Base-by-base conservation (phyloP, 2,329 filamentous ascomycete species). In the Colletotrichum euphorbiae region DNA sequence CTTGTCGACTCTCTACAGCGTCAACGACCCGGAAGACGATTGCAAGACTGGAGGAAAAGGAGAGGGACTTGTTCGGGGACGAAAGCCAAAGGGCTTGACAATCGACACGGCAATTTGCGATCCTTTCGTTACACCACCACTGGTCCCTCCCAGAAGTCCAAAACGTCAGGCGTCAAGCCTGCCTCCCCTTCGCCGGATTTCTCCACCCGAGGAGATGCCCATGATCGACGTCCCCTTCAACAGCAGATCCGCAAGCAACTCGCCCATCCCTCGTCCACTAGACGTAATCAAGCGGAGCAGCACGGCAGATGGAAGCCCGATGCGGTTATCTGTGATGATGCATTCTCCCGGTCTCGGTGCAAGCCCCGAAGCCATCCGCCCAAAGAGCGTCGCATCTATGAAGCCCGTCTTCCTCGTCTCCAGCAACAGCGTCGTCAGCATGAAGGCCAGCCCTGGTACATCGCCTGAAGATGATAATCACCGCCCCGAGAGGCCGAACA, bases 1-100 rank as follows among this genome's bases (percentile, higher is more conserved):
- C 2, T 77, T 89, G 5, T 89, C 86, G 4, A 89, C 86, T 0
- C 74, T 89, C 5, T 87, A 87, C 70, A 88, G 85, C 66, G 84
- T 83, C 54, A 84, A 85, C 33, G 85, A 87, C 60, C 77, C 79
- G 1, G 80, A 83, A 8, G 80, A 82, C 6, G 76, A 76, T 33
- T 52, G 46, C 17, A 60, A 64, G 38, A 51, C 40, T 0, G 69
- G 61, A 2, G 69, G 50, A 3, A 33, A 28, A 4, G 8, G 46
- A 6, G 55, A 43, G 17, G 33, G 45, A 6, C 19, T 15, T 13
- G 4, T 50, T 1, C 55, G 64, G 13, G 62, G 58, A 12, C 43
- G 38, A 46, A 62, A 58, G 31, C 48, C 66, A 1, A 70, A 43
- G 31, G 54, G 55, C 2, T 12, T 69, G 11, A 12, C 55, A 12